Base-by-base conservation (phyloP, 495 filamentous ascomycete species). In the Filosporella fistucella region DNA sequence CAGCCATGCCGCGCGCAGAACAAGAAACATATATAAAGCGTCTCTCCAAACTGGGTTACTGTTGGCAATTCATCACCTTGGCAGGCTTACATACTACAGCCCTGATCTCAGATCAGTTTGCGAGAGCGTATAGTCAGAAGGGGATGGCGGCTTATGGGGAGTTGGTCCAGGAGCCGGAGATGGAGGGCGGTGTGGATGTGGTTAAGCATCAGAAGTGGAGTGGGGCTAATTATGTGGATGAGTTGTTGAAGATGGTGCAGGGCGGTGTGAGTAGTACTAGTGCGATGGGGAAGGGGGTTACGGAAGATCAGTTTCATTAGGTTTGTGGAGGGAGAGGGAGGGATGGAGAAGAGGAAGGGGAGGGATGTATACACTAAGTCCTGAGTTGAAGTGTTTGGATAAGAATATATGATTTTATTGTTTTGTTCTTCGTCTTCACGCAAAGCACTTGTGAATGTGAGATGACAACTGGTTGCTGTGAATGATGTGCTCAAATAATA, bases 51-150 rank as follows among this genome's bases (percentile, higher is more conserved):
- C 81, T 98, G 24, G 93, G 93, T 38, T 98, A 96, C 79, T 94
- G 86, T 77, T 97, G 93, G 93, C 93, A 98, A 68, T 98, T 98
- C 80, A 97, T 98, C 74, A 98, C 94, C 24, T 82, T 98, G 26
- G 93, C 91, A n/a, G 94, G 93, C 49, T 76, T 97, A 57, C 94
- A 97, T 75, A 95, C 88, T 23, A 95, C 88, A 4, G 93, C 93
- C 17, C 78, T 98, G 21, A 94, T 94, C 67, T 81, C 80, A 34
- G 81, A 96, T 65, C 77, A 82, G 41, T 98, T 98, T 68, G 82
- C 89, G 42, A 80, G 82, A 65, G 89, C 90, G 20, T 97, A 86
- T 61, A 68, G 80, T 11, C 68, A 80, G 63, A 71, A 83, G 42
- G 94, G 93, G 43, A 98, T 98, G 93, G 82, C 89, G 24, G 93